Evolutionary conservation across 306 rosid genomes (phyloP), one percentile per base, ranked within the genome.

Genomic region (Morella rubra): DNA sequence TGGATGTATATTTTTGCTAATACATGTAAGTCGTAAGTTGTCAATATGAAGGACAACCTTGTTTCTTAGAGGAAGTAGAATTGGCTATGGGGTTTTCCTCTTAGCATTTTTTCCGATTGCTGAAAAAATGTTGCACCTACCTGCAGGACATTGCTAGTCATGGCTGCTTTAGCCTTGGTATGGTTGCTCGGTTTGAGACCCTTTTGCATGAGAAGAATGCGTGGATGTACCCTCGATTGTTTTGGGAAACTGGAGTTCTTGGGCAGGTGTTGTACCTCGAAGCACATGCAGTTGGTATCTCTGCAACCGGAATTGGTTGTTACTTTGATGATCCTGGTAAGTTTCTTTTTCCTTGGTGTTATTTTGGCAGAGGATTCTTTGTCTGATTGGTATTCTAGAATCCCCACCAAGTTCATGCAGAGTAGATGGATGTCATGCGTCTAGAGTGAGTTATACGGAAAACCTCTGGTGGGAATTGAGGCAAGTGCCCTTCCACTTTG

Each of bases 301-400:
- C 98, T 56, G 98, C 98, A 55, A 95, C 98, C 20, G 98, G 98
- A 85, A 95, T 95, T 75, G 97, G 98, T 75, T 95, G 98, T 87
- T 95, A 87, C 89, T 92, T 95, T 75, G 98, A 95, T 78, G 96
- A 92, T 81, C 91, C 91, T 66, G 96, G 98, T 95, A 89, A 37
- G 62, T 27, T 77, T 79, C 72, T 55, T 69, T 77, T 42, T 69
- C 62, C 67, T 75, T 9, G 10, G 67, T 14, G 40, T 74, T 58
- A 24, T 69, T 66, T 66, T 50, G 53, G 55, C 40, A 18, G 46
- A 71, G 73, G 75, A 46, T 61, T 76, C 73, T 45, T n/a, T n/a
- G 12, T 78, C 62, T 42, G 55, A 70, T 60, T 24, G 81, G 37
- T 75, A 16, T 15, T 19, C 14, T 5, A 67, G 27, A 12, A 15